Percentiles rank a stretch among this genome's conserved stretches.
Conservation (phyloP, 2,329 filamentous ascomycete species). For the Chaetomium globosum region DNA sequence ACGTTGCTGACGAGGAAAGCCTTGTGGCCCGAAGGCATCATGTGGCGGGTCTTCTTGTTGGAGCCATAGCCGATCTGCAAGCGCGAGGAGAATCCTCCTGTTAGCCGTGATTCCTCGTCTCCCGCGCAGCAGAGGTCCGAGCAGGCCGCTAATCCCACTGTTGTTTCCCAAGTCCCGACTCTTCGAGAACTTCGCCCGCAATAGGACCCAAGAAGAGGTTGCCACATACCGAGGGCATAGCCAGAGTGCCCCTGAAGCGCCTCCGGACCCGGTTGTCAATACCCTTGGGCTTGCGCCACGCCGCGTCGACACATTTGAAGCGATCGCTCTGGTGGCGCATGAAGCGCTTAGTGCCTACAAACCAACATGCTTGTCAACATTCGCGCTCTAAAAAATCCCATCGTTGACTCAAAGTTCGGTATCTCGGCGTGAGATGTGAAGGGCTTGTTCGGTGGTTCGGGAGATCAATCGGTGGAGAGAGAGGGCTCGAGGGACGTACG, state of each 20-base stretch:
- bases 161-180: not conserved
- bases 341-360: conserved; percentile 87
- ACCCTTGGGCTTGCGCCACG: conserved; percentile 99
- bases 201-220: conserved; percentile 9
- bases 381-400: conserved; percentile 22
- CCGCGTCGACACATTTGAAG: conserved; percentile 86
- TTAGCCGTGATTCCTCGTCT: conserved; percentile 21
- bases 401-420: conserved; percentile 1
- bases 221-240: conserved; percentile 93
- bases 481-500: conserved; percentile 65
- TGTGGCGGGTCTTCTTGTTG: conserved; percentile 99
- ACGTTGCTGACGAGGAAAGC: conserved; percentile 98
- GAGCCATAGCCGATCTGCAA: conserved; percentile 92
- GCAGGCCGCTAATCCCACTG: not conserved
- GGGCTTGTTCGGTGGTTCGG: conserved; percentile 1
- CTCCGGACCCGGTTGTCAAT: conserved; percentile 98
- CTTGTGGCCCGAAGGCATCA: conserved; percentile 99
- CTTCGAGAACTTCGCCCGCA: not conserved
- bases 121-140: not conserved
- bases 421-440: conserved; percentile 5
- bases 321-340: conserved; percentile 95
- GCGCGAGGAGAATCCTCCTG: not conserved
- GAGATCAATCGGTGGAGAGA: conserved; percentile 18
- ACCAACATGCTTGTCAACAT: conserved; percentile 45
- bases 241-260: conserved; percentile 93